Evolutionary conservation across 1,284 basidiomycete species (phyloP).

Genomic region (Apiotrichum akiyoshidainum): DNA sequence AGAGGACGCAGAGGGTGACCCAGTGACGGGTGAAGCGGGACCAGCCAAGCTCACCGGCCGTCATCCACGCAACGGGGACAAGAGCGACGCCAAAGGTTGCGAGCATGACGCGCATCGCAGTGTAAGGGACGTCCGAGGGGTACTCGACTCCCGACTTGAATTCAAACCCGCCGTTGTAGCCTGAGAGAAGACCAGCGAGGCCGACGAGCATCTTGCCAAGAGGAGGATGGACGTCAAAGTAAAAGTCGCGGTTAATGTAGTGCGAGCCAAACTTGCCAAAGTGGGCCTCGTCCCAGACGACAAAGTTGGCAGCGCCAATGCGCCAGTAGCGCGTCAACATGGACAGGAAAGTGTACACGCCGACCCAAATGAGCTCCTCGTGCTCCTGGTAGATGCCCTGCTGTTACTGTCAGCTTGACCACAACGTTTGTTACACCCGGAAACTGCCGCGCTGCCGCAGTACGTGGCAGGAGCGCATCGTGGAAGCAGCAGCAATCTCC

Average conservation of each 20-base stretch:
- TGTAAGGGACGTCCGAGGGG: slow-evolving; percentile 80
- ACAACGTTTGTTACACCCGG: not conserved
- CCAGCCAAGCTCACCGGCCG: slow-evolving; percentile 91
- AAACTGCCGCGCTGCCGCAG: not conserved
- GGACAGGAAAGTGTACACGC: slow-evolving; percentile 84
- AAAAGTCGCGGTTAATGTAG: slow-evolving; percentile 63
- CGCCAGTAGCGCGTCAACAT: slow-evolving; percentile 93
- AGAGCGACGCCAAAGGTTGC: slow-evolving; percentile 91
- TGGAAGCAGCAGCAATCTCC: not conserved
- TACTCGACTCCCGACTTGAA: slow-evolving; percentile 91
- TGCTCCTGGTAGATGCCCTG: slow-evolving; percentile 76
- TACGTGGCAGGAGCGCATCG: not conserved
- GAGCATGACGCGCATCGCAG: slow-evolving; percentile 91
- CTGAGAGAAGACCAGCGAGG: slow-evolving; percentile 81
- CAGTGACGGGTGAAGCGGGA: slow-evolving; percentile 84
- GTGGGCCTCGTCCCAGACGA: slow-evolving; percentile 99
- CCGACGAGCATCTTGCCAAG: slow-evolving; percentile 99
- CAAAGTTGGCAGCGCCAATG: slow-evolving; percentile 80
- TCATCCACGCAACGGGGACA: slow-evolving; percentile 96
- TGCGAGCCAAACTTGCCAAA: slow-evolving; percentile 96
- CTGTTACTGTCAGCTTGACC: slow-evolving; percentile 49
- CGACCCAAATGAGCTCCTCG: slow-evolving; percentile 73
- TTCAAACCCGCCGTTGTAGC: slow-evolving; percentile 88
- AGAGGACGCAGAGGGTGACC: slow-evolving; percentile 88
- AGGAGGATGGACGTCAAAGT: slow-evolving; percentile 81